Evolutionary conservation across 768 basidiomycete species (phyloP).

Genomic region (Agaricus sinodeliciosus): DNA sequence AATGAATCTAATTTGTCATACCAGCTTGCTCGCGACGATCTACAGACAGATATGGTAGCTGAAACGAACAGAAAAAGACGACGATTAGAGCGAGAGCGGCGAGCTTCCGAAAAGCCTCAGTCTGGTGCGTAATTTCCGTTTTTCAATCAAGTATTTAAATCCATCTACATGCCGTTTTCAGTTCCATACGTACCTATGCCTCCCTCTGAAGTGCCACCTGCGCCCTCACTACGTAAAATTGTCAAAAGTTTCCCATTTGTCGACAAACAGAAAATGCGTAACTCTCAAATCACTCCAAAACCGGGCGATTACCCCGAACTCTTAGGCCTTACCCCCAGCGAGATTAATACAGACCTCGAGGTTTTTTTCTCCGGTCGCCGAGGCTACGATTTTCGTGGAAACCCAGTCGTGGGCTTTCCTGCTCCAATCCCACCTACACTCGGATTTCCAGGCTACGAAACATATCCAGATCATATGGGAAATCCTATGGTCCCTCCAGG

Average conservation of each 20-base stretch:
- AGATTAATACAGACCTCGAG: conserved; percentile 48
- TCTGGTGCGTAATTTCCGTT: conserved; percentile 43
- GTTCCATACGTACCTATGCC: conserved; percentile 58
- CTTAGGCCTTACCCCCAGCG: conserved; percentile 36
- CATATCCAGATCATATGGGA: conserved; percentile 7
- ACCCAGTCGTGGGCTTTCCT: conserved; percentile 3
- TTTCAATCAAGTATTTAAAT: background rate
- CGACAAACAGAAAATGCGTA: conserved; percentile 13
- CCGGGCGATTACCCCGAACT: conserved; percentile 39
- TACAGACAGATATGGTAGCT: conserved; percentile 85
- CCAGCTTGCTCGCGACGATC: conserved; percentile 68
- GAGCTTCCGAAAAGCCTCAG: conserved; percentile 69
- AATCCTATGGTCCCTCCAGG: conserved; percentile 8
- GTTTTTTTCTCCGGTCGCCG: conserved; percentile 41
- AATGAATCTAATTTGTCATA: background rate
- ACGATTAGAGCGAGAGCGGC: conserved; percentile 78
- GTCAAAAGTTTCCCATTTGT: conserved; percentile 52
- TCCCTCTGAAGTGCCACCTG: conserved; percentile 36
- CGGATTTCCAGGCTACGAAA: conserved; percentile 1
- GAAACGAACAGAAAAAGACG: conserved; percentile 85
- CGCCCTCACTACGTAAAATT: conserved; percentile 63
- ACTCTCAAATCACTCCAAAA: conserved; percentile 17
- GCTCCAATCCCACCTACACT: conserved; percentile 5
- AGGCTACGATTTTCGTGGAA: conserved; percentile 7
- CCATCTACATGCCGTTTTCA: background rate